Percentiles rank a stretch among this genome's conserved stretches.
Evolutionary conservation across 371 early-diverging fungal species (phyloP).

Genomic region (Syncephalastrum monosporum): DNA sequence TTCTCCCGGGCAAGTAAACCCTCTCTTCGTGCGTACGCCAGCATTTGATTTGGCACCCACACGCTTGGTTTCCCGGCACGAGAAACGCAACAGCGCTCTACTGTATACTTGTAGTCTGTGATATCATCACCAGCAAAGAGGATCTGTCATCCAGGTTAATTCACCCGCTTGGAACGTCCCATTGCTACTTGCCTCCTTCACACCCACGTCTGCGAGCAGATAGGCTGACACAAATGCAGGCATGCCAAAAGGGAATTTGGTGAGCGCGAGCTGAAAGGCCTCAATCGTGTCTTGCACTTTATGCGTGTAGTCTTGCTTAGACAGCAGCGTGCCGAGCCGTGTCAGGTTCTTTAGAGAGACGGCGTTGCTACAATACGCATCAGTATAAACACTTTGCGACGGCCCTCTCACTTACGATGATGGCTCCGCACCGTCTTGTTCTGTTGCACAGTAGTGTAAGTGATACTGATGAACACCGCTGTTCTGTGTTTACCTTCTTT

Average conservation of each 20-base stretch:
- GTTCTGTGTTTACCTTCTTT: constrained; percentile 52
- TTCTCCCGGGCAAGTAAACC: constrained; percentile 30
- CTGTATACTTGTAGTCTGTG: constrained; percentile 27
- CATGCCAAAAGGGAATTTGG: constrained; percentile 38
- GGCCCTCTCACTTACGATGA: constrained; percentile 35
- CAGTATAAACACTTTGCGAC: not conserved
- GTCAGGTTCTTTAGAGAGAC: constrained; percentile 42
- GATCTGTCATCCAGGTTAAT: constrained; percentile 25
- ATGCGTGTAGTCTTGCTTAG: constrained; percentile 17
- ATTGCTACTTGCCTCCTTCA: constrained; percentile 40
- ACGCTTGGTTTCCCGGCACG: constrained; percentile 3
- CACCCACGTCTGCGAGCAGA: constrained; percentile 30
- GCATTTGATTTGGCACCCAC: no score
- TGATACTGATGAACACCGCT: not conserved
- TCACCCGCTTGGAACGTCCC: not conserved
- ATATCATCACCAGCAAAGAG: constrained; percentile 33
- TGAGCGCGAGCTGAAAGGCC: constrained; percentile 28
- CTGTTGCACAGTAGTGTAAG: constrained; percentile 19
- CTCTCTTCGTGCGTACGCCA: constrained; percentile 7
- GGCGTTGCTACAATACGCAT: constrained; percentile 30
- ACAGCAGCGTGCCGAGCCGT: constrained; percentile 34
- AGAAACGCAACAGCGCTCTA: constrained; percentile 31
- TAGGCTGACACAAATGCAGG: constrained; percentile 39
- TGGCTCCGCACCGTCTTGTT: constrained; percentile 71
- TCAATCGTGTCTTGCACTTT: constrained; percentile 36